phyloP scores from a whole-genome alignment of 441 rosid genomes.

The Pelargonium exstipulatum region DNA sequence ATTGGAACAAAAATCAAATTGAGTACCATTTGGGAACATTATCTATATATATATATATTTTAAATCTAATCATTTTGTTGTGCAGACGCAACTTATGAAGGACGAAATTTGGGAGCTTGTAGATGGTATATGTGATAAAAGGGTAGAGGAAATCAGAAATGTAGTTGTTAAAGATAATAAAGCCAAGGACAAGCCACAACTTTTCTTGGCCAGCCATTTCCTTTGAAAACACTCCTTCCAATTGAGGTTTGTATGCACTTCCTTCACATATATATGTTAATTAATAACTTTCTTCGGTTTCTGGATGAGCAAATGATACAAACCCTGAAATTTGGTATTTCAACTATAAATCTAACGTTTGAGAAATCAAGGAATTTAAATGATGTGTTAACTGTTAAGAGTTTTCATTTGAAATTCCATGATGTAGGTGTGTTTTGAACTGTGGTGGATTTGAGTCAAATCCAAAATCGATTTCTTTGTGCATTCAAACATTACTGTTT shows the following conservation, averaged over 20 bases:
- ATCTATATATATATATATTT: not conserved
- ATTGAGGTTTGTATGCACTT: slow-evolving; percentile 7
- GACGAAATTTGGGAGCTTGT: slow-evolving; percentile 89
- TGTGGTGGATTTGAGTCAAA: too few relatives aligned
- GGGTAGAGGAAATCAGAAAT: slow-evolving; percentile 60
- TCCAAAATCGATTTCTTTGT: too few relatives aligned
- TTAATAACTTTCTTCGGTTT: not conserved
- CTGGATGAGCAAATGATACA: not conserved
- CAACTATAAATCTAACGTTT: not conserved
- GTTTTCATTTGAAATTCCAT: too few relatives aligned
- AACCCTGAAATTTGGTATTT: not conserved
- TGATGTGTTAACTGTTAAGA: too few relatives aligned
- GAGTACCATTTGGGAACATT: too few relatives aligned
- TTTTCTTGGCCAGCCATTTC: slow-evolving; percentile 88
- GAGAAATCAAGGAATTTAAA: too few relatives aligned
- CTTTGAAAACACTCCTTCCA: slow-evolving; percentile 31
- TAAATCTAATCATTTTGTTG: slow-evolving; percentile 1
- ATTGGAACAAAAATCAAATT: too few relatives aligned
- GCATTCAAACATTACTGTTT: too few relatives aligned
- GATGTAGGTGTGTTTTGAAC: too few relatives aligned
- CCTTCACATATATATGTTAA: not conserved
- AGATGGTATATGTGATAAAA: slow-evolving; percentile 72
- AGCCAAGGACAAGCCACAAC: slow-evolving; percentile 67
- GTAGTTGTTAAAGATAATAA: slow-evolving; percentile 58
- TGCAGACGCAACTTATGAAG: slow-evolving; percentile 69